Evolutionary conservation across 352 stramenopile genomes (phyloP), one percentile per base, ranked within the genome.

Genomic region (Phytophthora podocarpi): DNA sequence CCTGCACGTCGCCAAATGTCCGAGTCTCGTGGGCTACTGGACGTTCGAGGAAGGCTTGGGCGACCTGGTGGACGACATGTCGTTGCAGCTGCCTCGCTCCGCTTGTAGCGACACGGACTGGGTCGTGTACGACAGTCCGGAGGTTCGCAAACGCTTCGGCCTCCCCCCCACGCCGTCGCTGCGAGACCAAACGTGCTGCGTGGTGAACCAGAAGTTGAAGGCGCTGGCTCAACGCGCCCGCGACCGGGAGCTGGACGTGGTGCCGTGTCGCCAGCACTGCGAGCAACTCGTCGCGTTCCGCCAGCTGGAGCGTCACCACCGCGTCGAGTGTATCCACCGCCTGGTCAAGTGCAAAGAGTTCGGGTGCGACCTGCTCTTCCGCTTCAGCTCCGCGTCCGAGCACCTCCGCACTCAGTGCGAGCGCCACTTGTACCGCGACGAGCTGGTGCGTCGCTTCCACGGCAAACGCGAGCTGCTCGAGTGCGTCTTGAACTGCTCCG

Each of bases 1-100:
- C 49, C 61, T 91, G 9, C 53, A 74, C 10, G 72, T 89, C 1
- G 59, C 63, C 5, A 70, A 67, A 37, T 75, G 65, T 28, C 64
- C 64, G 16, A 59, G 58, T 21, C 60, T 93, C 8, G 10, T 71
- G 2, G 80, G 65, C 28, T 93, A 93, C 59, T 93, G 80, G 78
- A 91, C 82, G 23, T 72, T 93, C n/a, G 84, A 93, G 36, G 84
- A 93, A 70, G 82, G 74, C 15, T 71, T 80, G 53, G 84, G 80
- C 11, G 71, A 87, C n/a, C 50, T 89, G 11, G 70, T 93, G 23
- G 84, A 93, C 65, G 84, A 93, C 55, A 87, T 91, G 76, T 67
- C 79, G 41, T 70, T 87, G 15, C 48, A 37, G 12, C 51, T 79
- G 26, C 76, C 80, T n/a, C 80, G 76, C 10, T 66, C 74, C n/a